A percentile compares a stretch with the other conserved stretches of the same genome.
Evolutionary conservation across 768 basidiomycete species (phyloP).

Genomic region (Crepidotus variabilis): DNA sequence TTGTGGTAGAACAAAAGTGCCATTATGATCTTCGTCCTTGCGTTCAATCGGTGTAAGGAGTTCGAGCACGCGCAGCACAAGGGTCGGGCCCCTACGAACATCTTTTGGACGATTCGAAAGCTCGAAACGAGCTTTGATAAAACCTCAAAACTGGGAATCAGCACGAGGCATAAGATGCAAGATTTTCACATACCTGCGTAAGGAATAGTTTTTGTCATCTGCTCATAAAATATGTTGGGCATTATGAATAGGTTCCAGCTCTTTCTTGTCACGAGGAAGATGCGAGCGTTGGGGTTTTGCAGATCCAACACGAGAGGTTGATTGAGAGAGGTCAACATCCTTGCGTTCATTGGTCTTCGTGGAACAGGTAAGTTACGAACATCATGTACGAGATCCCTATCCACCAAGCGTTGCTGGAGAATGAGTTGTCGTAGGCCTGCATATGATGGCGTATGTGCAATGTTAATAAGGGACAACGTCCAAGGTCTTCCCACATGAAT

Average conservation of each 20-base stretch:
- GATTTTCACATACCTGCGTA: constrained; percentile 1
- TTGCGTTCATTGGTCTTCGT: no score
- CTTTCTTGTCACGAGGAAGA: no score
- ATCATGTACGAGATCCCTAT: background rate
- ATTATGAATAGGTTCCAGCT: no score
- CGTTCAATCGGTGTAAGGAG: background rate
- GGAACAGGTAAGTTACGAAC: background rate
- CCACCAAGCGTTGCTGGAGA: background rate
- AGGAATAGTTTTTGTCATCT: background rate
- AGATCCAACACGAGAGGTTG: no score
- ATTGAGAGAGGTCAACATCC: no score
- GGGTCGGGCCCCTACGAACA: background rate
- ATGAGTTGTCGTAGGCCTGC: background rate
- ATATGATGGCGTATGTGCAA: background rate
- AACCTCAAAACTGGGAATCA: no score
- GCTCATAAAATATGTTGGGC: background rate
- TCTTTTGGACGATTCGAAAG: background rate
- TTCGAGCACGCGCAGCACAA: constrained; percentile 5
- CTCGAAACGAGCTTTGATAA: constrained; percentile 1
- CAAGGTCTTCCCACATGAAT: background rate
- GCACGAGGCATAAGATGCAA: no score
- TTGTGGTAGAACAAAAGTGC: no score
- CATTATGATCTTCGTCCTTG: no score
- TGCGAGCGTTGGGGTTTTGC: no score
- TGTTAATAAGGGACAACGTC: background rate